Base-by-base conservation (phyloP, 192 early-diverging fungal species). In the Backusella tarrabulga region DNA sequence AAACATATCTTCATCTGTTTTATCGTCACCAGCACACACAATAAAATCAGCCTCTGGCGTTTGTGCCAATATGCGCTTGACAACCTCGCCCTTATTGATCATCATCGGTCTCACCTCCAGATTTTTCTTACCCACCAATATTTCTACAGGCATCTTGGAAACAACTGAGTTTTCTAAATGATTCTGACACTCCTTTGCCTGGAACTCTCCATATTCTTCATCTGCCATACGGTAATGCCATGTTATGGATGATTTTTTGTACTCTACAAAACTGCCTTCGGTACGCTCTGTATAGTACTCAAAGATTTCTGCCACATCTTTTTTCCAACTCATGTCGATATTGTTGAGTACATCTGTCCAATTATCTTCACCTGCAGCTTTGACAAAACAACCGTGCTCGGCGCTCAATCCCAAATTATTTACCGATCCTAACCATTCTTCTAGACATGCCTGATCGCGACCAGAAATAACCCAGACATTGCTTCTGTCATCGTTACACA, bases 1-100 rank as follows among this genome's bases (percentile, higher is more conserved):
- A 84, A 95, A 96, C 94, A 97, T 96, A 76, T 95, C 95, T 74
- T 96, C 94, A 76, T 97, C 96, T 6, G 96, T 96, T 78, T 92
- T 90, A 84, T 96, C 95, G 78, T 97, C 95, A 26, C 96, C 96
- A 42, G 89, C 92, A 79, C 96, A 96, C 32, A 94, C 82, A 2
- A 94, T 88, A 85, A 97, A 96, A 52, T 93, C 93, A 72, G 85
- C 87, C 15, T 86, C 86, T 32, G 88, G 86, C 19, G 86, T 73
- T 34, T 78, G 76, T 1, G 79, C 42, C 23, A 93, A 72, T 60
- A 96, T 77, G 17, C 90, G 86, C 36, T 93, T 93, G 73, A 95
- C 95, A 77, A 97, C 95, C 78, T 95, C 93, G 42, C 95, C 95
- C 87, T 96, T 97, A 86, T 96, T 97, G 75, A 97, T 89, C 7